Evolutionary conservation across 352 stramenopile species (phyloP), one percentile per base, ranked within the genome.

Genomic region (Nothophytophthora sp.): DNA sequence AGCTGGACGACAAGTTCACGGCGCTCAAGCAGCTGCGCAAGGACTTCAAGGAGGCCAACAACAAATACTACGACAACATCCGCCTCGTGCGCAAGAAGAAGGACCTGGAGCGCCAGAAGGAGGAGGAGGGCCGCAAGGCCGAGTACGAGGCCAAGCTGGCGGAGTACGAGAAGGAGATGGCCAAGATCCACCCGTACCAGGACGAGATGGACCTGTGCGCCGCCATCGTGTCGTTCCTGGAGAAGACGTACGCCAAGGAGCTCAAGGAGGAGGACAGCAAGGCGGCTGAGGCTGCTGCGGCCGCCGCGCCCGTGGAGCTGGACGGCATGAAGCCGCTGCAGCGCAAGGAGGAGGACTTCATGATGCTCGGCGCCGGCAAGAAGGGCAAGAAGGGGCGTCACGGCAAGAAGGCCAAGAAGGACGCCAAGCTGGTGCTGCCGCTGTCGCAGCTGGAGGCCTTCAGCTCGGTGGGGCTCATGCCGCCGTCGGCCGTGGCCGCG

Each of bases 131-230:
- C 23, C 84, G 84, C 54, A 84, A 88, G 53, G 73, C 81, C 34
- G 81, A 98, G 54, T 96, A 96, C 51, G 93, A 98, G 39, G 90
- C 93, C 60, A 98, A 98, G 73, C 86, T 98, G 55, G 86, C 96
- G n/a, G 80, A 97, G 54, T 98, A 98, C 69, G 93, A 98, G 63
- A 90, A 96, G 60, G 95, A 98, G 63, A 91, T 98, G 70, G 70
- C 89, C 50, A 98, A 98, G 76, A 98, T 98, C 67, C 93, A 96
- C 70, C 93, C 94, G 27, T 98, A 97, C 70, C 94, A 98, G 73
- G 91, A 98, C 59, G 94, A 99, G 63, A 95, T 98, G 78, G 89
- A 95, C 60, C 76, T 99, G 7, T 98, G 94, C 57, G 93, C 98
- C 53, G 96, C 93, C 37, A 77, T 99, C 11, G 79, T 97, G 1